A percentile compares a stretch with the other conserved stretches of the same genome.
Conservation (phyloP, 2,329 filamentous ascomycete species). For the Ophiostoma montium region DNA sequence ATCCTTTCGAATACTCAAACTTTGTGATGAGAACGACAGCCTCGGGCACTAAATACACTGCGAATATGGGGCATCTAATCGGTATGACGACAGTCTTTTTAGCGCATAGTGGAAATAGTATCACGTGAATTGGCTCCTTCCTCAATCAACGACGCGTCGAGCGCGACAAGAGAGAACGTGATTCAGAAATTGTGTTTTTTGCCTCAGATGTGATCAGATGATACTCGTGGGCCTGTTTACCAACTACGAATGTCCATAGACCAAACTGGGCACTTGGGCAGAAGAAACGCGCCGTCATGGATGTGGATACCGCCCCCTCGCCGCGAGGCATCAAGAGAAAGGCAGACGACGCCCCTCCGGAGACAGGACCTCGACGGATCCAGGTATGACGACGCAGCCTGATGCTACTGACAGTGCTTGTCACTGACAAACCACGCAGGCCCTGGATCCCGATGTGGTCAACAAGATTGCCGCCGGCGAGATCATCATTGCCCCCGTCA, state of each 20-base stretch:
- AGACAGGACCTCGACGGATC: slow-evolving; percentile 25
- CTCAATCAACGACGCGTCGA: background rate
- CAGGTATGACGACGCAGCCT: slow-evolving; percentile 33
- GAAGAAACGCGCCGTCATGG: too few relatives aligned
- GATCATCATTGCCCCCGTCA: slow-evolving; percentile 93
- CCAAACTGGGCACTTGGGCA: too few relatives aligned
- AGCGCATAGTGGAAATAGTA: too few relatives aligned
- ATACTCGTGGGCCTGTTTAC: too few relatives aligned
- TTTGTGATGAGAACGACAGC: background rate
- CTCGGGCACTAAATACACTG: too few relatives aligned
- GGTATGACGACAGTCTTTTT: too few relatives aligned
- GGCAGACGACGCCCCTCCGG: background rate
- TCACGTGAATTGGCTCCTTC: background rate
- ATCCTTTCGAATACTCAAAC: too few relatives aligned
- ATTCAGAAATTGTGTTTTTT: too few relatives aligned
- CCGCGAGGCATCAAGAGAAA: slow-evolving; percentile 9
- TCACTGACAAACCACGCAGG: slow-evolving; percentile 34
- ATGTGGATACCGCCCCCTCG: background rate
- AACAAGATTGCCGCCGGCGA: slow-evolving; percentile 98
- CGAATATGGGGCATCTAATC: too few relatives aligned
- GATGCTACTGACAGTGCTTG: too few relatives aligned
- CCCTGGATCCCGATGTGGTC: slow-evolving; percentile 80
- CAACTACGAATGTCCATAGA: slow-evolving; percentile 12
- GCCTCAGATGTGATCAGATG: too few relatives aligned
- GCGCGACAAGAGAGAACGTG: too few relatives aligned